Base-by-base conservation (phyloP, 2,329 filamentous ascomycete species). In the Nannizziopsis barbatae region DNA sequence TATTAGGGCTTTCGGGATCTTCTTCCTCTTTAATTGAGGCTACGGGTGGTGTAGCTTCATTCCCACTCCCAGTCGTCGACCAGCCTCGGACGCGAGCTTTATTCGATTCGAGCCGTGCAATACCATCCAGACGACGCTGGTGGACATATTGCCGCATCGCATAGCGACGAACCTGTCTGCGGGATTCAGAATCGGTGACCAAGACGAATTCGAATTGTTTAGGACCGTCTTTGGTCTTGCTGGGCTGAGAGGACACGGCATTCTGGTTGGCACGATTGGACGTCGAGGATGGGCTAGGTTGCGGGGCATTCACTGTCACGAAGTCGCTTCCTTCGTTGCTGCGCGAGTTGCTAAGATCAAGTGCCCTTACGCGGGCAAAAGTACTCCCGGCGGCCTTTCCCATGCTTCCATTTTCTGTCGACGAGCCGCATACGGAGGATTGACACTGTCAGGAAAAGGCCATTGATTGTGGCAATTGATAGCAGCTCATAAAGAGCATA, bases 131-230 rank as follows among this genome's bases (percentile, higher is more conserved):
- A 17, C 61, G 61, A 30, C 61, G 57, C 50, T 62, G 57, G 39
- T 60, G 60, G 56, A 63, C 61, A 51, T 63, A 62, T 50, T 62
- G 60, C 36, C 60, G 60, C 61, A 63, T 63, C n/a, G 60, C 61
- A 63, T 63, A 60, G 27, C 61, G 61, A 17, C 61, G 61, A 33
- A 63, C 61, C 52, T 63, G 61, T 14, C 57, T 60, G 35, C 60
- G 55, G 18, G 61, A 63, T 50, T 58, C 60, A 14, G 56, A 55
- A 52, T 63, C 60, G 17, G 60, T 63, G 27, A 63, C 61, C 42
- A 63, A 52, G 20, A 63, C 61, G 51, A 63, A 62, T 44, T 63
- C 61, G 49, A 62, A 63, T 45, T 53, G 59, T 49, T 56, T 57
- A 27, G 56, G 51, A 37, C 56, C 55, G 47, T 42, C 50, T 50